Evolutionary conservation across 2,329 filamentous ascomycete genomes (phyloP).

Genomic region (Hymenotorrendiella dingleyae): DNA sequence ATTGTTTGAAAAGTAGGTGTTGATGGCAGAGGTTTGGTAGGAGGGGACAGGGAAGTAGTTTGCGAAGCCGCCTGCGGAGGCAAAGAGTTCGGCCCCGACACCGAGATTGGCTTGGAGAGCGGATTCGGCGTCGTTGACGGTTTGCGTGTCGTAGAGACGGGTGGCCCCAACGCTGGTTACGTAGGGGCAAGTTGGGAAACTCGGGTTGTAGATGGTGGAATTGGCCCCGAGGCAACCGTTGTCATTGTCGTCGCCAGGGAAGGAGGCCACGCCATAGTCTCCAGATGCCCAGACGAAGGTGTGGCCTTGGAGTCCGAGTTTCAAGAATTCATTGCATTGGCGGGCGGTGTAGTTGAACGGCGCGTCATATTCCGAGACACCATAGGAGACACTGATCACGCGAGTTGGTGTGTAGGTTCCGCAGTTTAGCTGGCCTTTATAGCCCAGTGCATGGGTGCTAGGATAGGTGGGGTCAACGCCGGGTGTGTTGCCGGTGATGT

Average conservation of each 20-base stretch:
- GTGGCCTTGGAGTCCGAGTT: slow-evolving; percentile 46
- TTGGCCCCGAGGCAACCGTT: slow-evolving; percentile 9
- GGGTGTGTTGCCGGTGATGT: slow-evolving; percentile 27
- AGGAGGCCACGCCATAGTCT: slow-evolving; percentile 39
- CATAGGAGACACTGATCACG: slow-evolving; percentile 51
- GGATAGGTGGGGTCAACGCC: slow-evolving; percentile 32
- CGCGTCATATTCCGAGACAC: slow-evolving; percentile 43
- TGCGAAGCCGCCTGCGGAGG: slow-evolving; percentile 70
- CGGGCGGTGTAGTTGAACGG: slow-evolving; percentile 42
- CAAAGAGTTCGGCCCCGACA: slow-evolving; percentile 50
- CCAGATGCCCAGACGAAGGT: slow-evolving; percentile 44
- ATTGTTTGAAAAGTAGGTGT: slow-evolving; percentile 22
- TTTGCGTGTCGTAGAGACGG: slow-evolving; percentile 35
- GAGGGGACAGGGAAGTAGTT: slow-evolving; percentile 40
- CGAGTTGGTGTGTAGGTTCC: slow-evolving; percentile 41
- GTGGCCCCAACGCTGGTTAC: slow-evolving; percentile 49
- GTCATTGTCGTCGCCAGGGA: slow-evolving; percentile 28
- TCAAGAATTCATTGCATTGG: slow-evolving; percentile 51
- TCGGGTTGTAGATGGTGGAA: slow-evolving; percentile 39
- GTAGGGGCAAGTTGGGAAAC: slow-evolving; percentile 42
- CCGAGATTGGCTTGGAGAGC: slow-evolving; percentile 32
- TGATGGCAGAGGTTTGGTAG: slow-evolving; percentile 38
- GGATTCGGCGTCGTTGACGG: slow-evolving; percentile 33
- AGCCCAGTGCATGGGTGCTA: slow-evolving; percentile 28
- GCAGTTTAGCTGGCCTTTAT: slow-evolving; percentile 38